Base-by-base conservation (phyloP, 495 filamentous ascomycete genomes). In the Tuber brumale region DNA sequence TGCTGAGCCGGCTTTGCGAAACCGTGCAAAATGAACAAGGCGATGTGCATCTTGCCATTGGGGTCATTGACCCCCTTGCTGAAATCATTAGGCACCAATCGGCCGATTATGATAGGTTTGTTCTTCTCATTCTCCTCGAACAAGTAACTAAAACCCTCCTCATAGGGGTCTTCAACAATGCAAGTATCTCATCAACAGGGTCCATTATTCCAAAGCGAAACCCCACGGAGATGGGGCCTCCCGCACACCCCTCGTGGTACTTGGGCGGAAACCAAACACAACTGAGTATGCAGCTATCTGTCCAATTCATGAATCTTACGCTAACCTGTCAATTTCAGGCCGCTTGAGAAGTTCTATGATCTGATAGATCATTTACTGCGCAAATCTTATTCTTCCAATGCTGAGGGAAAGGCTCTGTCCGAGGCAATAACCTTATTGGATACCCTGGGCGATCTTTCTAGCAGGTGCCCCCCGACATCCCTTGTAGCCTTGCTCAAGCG, bases 31-130 rank as follows among this genome's bases (percentile, higher is more conserved):
- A 85, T 14, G 91, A 95, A 76, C 88, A 89, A 61, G 92, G 93
- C 9, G 89, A 92, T 75, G 87, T 86, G 8, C 88, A 87, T 3
- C 85, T 90, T 37, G 87, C 89, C 4, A 85, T 89, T 31, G 86
- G 89, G 42, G 86, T 92, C 19, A 85, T 93, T 42, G 93, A 94
- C 75, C 93, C 93, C 16, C 82, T 97, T 35, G 89, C 92, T 7
- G 89, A 89, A 70, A 81, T 79, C 5, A 51, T 90, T 1, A 70
- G 77, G 45, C 71, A 82, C 61, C 81, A 79, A 27, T 73, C 69
- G 16, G 74, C 71, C 43, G 72, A 78, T 27, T 66, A 35, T 21
- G 73, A 51, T 9, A 76, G 72, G 75, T 76, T 76, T 48, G 80
- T 73, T 72, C 35, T 19, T 48, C 43, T 19, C 0, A 35, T 66